Base-by-base conservation (phyloP, 2,329 filamentous ascomycete genomes). In the Eutypa lata region DNA sequence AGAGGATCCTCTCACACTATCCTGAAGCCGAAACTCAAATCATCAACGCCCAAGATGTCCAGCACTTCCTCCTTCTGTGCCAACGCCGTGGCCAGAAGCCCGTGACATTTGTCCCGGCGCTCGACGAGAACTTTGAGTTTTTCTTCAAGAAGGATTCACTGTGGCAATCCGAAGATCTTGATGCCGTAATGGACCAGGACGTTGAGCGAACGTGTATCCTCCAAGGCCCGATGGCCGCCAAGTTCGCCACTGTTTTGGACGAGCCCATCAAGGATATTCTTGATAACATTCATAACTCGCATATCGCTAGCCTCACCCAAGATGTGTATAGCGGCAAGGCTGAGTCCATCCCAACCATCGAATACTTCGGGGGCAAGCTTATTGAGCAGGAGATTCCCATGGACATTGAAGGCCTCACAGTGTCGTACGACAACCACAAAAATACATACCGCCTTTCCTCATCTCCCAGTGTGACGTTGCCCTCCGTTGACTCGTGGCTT, bases 111-210 rank as follows among this genome's bases (percentile, higher is more conserved):
- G 92, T 99, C 28, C 94, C 94, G 5, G 81, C 89, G n/a, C 81
- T 99, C 21, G 94, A 99, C 65, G 91, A 96, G 58, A 96, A 93
- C 69, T 99, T 99, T 61, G 94, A 99, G 70, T 96, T 95, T 76
- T 99, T 91, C 79, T 99, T 99, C 87, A 99, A 99, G 86, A 99
- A 99, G 79, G 94, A 99, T 72, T 99, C 94, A 1, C 82, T 99
- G 7, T 99, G 94, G 94, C 94, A 99, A 75, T 97, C 94, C 1
- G 94, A 99, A 74, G 94, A 99, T 66, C 80, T 99, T 11, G 93
- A 95, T 66, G 94, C 94, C 50, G 92, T 99, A 53, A 92, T 97
- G 56, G 93, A 82, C 62, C 94, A 97, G 73, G 95, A 99, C 68
- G 94, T 99, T 54, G 92, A 91, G 58, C 86, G 95, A 68, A 96